Evolutionary conservation across 768 basidiomycete genomes (phyloP).

Genomic region (Amanita pseudoporphyria): DNA sequence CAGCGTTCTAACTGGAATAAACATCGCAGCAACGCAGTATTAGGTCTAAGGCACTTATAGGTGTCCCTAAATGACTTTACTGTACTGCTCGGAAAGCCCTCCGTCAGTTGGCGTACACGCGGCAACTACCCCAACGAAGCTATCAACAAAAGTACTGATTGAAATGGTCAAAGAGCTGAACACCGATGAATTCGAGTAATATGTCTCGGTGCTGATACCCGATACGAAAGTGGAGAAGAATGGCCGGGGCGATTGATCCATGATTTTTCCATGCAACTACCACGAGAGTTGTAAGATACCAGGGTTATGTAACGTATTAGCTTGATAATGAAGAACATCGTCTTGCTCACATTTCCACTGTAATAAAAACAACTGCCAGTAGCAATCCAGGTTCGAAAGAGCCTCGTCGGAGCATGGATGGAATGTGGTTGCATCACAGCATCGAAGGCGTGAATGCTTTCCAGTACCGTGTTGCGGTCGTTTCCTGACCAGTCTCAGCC

Average conservation of each 20-base stretch:
- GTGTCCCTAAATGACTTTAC: slow-evolving; percentile 36
- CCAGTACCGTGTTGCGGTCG: slow-evolving; percentile 63
- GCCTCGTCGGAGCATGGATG: slow-evolving; percentile 76
- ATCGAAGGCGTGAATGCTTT: slow-evolving; percentile 76
- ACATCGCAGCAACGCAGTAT: slow-evolving; percentile 71
- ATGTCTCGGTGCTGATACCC: slow-evolving; percentile 39
- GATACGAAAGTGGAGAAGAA: slow-evolving; percentile 60
- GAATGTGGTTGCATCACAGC: slow-evolving; percentile 65
- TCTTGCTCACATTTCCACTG: slow-evolving; percentile 60
- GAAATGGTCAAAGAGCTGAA: slow-evolving; percentile 40
- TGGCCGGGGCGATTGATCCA: slow-evolving; percentile 37
- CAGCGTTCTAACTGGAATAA: slow-evolving; percentile 62
- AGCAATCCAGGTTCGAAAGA: slow-evolving; percentile 58
- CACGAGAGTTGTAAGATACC: slow-evolving; percentile 67
- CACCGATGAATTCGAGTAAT: slow-evolving; percentile 32
- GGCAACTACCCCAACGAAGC: slow-evolving; percentile 44
- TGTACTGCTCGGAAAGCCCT: slow-evolving; percentile 56
- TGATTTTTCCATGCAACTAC: slow-evolving; percentile 53
- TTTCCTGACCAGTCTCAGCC: slow-evolving; percentile 67
- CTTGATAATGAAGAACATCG: not conserved
- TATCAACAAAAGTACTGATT: slow-evolving; percentile 52
- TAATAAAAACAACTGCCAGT: slow-evolving; percentile 70
- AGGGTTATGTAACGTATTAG: slow-evolving; percentile 34
- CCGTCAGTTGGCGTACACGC: slow-evolving; percentile 57
- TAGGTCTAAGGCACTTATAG: slow-evolving; percentile 51